These are phyloP conservation scores for Psilocybe azurescens DNA, from an alignment of 768 basidiomycete species.

Conservation along the genomic window DNA sequence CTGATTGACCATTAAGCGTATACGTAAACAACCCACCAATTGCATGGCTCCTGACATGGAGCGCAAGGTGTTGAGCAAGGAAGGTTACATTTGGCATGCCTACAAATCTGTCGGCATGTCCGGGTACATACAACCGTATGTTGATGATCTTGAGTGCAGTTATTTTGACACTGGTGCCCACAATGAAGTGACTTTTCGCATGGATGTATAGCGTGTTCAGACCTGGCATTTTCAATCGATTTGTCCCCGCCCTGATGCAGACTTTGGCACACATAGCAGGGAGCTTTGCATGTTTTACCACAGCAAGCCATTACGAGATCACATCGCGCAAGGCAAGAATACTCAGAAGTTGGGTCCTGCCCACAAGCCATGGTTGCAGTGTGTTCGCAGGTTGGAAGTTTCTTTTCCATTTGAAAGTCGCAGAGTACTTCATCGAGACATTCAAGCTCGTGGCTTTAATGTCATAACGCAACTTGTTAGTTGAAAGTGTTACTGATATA, in stretches of 20 bases:
- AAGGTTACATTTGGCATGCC: slow-evolving; percentile 52
- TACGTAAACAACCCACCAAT: slow-evolving; percentile 41
- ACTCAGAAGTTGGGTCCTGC: slow-evolving; percentile 37
- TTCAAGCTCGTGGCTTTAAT: slow-evolving; percentile 49
- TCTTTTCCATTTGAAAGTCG: slow-evolving; percentile 43
- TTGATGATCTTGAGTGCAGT: slow-evolving; percentile 55
- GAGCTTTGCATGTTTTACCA: slow-evolving; percentile 49
- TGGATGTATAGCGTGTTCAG: slow-evolving; percentile 42
- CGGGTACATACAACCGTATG: slow-evolving; percentile 52
- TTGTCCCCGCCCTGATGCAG: slow-evolving; percentile 17
- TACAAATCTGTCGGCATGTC: slow-evolving; percentile 58
- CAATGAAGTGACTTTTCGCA: slow-evolving; percentile 62
- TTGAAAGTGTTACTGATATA: background rate
- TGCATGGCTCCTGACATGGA: slow-evolving; percentile 67
- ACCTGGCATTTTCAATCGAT: slow-evolving; percentile 6
- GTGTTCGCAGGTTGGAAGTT: slow-evolving; percentile 61
- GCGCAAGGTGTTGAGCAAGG: slow-evolving; percentile 60
- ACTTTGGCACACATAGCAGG: slow-evolving; percentile 55
- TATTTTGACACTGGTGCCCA: slow-evolving; percentile 53
- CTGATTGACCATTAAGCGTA: background rate
- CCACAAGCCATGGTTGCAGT: slow-evolving; percentile 50
- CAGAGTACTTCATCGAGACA: slow-evolving; percentile 50
- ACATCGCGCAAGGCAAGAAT: slow-evolving; percentile 49
- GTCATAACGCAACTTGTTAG: background rate
- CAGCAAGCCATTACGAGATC: slow-evolving; percentile 55